Conservation (phyloP, 805 yeast genomes). For the Suhomyces prunicola region DNA sequence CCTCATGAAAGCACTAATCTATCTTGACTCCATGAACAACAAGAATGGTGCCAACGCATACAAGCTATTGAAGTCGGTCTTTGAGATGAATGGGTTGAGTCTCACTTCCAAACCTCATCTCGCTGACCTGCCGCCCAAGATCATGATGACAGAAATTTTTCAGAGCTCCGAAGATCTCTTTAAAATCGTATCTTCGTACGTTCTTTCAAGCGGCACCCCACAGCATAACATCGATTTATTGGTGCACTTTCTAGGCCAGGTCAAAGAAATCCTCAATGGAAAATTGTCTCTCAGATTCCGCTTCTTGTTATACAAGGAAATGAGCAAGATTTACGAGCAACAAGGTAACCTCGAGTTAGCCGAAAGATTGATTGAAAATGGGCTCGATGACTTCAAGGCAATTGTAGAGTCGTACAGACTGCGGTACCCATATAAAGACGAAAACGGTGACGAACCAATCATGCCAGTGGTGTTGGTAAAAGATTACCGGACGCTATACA, state of each 20-base stretch:
- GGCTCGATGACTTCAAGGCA: conserved; percentile 21
- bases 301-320: conserved; percentile 22
- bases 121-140: not conserved
- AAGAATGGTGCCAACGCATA: conserved; percentile 24
- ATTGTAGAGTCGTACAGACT: conserved; percentile 12
- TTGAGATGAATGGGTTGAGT: conserved; percentile 30
- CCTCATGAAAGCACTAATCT: conserved; percentile 30
- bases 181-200: conserved; percentile 24
- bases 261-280: conserved; percentile 19
- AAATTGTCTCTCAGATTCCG: conserved; percentile 21
- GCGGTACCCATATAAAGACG: conserved; percentile 17
- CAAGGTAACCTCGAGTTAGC: conserved; percentile 23
- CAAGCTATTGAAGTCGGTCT: conserved; percentile 27
- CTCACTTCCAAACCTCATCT: not conserved
- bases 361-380: conserved; percentile 20
- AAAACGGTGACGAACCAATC: conserved; percentile 2
- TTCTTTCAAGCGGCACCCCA: conserved; percentile 13
- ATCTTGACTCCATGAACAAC: conserved; percentile 20
- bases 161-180: conserved; percentile 20
- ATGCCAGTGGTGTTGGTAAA: conserved; percentile 7
- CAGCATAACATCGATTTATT: conserved; percentile 18
- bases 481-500: conserved; percentile 8
- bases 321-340: conserved; percentile 26
- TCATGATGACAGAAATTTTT: conserved; percentile 1
- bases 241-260: conserved; percentile 27